A percentile compares a stretch with the other conserved stretches of the same genome.
Conservation (phyloP, 2,329 filamentous ascomycete species). For the Aspergillus sp. region DNA sequence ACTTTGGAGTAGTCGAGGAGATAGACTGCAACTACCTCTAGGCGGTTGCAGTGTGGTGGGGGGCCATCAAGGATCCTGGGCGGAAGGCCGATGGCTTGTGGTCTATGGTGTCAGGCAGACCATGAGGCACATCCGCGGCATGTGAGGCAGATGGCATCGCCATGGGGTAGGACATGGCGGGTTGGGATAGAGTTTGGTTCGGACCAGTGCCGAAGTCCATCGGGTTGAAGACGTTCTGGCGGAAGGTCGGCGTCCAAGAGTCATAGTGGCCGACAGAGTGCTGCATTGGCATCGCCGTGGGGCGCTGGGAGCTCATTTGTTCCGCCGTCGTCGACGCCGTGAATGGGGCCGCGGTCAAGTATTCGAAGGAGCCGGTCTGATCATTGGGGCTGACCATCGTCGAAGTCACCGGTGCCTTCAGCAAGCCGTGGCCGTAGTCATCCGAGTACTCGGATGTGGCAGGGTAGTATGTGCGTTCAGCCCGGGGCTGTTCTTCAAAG, state of each 20-base stretch:
- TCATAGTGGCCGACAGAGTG: constrained; percentile 24
- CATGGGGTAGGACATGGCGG: constrained; percentile 29
- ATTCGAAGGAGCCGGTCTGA: constrained; percentile 31
- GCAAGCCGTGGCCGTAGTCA: constrained; percentile 25
- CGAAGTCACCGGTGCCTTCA: constrained; percentile 26
- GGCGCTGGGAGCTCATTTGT: constrained; percentile 20
- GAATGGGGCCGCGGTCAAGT: constrained; percentile 26
- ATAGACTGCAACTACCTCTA: not conserved
- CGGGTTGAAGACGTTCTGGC: constrained; percentile 32
- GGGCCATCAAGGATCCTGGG: not conserved
- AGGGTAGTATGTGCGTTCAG: constrained; percentile 28
- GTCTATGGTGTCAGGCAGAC: constrained; percentile 13
- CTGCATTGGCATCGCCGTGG: constrained; percentile 20
- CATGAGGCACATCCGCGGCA: constrained; percentile 26
- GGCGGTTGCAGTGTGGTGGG: not conserved
- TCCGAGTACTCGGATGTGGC: constrained; percentile 29
- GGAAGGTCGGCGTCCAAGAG: constrained; percentile 32
- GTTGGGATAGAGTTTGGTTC: constrained; percentile 24
- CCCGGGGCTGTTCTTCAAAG: constrained; percentile 26
- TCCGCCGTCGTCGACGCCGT: constrained; percentile 18
- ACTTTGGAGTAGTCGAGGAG: not conserved
- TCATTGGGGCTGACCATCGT: constrained; percentile 31
- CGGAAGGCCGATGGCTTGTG: constrained; percentile 15
- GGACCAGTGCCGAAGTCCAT: constrained; percentile 27
- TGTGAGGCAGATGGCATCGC: constrained; percentile 19